Percentiles rank a stretch among this genome's conserved stretches.
Evolutionary conservation across 208 protist species (phyloP).

Genomic region (Trypanosoma caninum): DNA sequence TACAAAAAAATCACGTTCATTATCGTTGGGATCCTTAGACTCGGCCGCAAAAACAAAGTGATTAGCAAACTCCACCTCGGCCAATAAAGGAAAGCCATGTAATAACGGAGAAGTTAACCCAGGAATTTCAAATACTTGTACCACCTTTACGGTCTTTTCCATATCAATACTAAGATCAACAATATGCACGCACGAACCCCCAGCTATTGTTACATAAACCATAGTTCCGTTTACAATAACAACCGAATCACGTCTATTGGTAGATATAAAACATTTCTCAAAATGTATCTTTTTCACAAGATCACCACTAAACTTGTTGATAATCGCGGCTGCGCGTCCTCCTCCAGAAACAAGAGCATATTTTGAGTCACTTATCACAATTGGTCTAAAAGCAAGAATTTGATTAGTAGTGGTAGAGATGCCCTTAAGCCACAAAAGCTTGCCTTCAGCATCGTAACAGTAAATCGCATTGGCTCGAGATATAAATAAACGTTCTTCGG

Average conservation of each 20-base stretch:
- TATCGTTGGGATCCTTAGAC: neutral
- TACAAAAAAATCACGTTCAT: constrained; percentile 8
- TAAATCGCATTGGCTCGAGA: constrained; percentile 13
- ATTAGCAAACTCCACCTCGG: constrained; percentile 6
- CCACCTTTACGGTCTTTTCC: neutral
- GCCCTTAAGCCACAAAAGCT: constrained; percentile 13
- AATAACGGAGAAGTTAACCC: neutral
- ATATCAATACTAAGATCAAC: constrained; percentile 4
- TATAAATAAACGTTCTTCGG: constrained; percentile 1
- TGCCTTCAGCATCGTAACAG: constrained; percentile 4
- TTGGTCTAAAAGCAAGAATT: constrained; percentile 4
- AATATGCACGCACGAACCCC: constrained; percentile 23
- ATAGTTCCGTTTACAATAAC: constrained; percentile 19
- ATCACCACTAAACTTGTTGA: constrained; percentile 17
- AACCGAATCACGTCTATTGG: neutral
- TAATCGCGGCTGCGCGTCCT: constrained; percentile 2
- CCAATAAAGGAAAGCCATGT: neutral
- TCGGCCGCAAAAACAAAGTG: constrained; percentile 6
- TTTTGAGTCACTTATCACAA: constrained; percentile 13
- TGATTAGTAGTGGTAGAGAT: neutral
- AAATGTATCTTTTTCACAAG: neutral
- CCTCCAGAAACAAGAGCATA: constrained; percentile 19
- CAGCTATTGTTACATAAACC: constrained; percentile 10
- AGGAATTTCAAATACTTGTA: constrained; percentile 3
- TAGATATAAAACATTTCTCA: constrained; percentile 5